Conservation (phyloP, 2,329 filamentous ascomycete species). For the Fusarium transvaalense region DNA sequence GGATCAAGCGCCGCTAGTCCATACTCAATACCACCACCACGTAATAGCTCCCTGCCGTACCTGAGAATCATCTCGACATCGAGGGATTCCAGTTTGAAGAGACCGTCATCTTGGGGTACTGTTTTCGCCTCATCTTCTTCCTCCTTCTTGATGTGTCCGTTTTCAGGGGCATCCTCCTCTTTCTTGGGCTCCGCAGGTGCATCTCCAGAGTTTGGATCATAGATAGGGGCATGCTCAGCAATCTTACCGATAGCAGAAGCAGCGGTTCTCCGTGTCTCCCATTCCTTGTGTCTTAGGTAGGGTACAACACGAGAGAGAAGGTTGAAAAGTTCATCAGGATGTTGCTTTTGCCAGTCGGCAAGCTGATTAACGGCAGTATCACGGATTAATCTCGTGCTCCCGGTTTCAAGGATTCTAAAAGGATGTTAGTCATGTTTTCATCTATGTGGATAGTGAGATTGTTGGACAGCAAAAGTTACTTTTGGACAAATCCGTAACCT, state of each 20-base stretch:
- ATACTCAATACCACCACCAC: constrained; percentile 89
- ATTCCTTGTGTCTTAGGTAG: constrained; percentile 93
- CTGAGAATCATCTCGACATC: constrained; percentile 84
- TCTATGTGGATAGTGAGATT: not conserved
- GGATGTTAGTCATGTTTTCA: constrained; percentile 28
- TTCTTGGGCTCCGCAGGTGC: constrained; percentile 60
- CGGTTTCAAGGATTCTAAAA: constrained; percentile 90
- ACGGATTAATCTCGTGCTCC: constrained; percentile 94
- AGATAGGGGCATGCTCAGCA: constrained; percentile 85
- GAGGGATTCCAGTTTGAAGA: constrained; percentile 79
- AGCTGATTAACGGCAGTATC: constrained; percentile 97
- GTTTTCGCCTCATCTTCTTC: constrained; percentile 67
- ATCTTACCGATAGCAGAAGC: constrained; percentile 96
- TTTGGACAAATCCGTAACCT: not conserved
- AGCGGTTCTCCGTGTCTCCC: constrained; percentile 94
- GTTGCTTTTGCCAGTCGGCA: constrained; percentile 97
- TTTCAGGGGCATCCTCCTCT: constrained; percentile 50
- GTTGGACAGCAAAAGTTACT: not conserved
- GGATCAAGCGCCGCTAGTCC: constrained; percentile 85
- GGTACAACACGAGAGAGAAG: constrained; percentile 93
- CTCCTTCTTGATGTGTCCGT: constrained; percentile 69
- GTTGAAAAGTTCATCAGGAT: constrained; percentile 97
- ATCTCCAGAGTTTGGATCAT: constrained; percentile 88
- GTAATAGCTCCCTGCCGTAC: constrained; percentile 84
- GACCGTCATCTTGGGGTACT: constrained; percentile 65